These are phyloP conservation scores for Termitomyces sp. DNA, from an alignment of 768 basidiomycete genomes.

Conservation along the genomic window DNA sequence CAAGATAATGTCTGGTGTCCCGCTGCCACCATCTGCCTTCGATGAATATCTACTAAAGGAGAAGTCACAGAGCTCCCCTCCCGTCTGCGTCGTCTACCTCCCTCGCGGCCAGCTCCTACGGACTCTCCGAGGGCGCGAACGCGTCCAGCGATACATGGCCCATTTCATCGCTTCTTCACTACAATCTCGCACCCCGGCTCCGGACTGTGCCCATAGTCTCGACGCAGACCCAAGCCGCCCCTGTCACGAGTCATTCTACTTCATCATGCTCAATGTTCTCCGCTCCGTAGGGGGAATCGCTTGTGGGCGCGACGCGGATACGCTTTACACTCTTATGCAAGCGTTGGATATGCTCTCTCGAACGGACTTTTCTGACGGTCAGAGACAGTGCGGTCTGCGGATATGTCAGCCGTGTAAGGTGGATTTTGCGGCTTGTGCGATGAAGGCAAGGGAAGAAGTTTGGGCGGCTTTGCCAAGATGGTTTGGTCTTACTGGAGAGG, in stretches of 20 bases:
- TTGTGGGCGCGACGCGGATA: constrained; percentile 69
- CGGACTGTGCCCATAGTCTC: constrained; percentile 39
- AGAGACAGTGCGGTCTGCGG: constrained; percentile 44
- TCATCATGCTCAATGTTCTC: constrained; percentile 67
- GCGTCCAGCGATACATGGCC: constrained; percentile 56
- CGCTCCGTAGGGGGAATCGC: constrained; percentile 70
- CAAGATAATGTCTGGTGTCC: constrained; percentile 55
- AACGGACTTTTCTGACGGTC: constrained; percentile 66
- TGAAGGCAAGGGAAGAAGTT: constrained; percentile 48
- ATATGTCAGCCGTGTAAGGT: constrained; percentile 49
- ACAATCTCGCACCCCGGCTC: constrained; percentile 40
- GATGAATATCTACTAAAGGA: constrained; percentile 17
- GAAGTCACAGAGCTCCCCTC: constrained; percentile 23
- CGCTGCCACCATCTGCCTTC: constrained; percentile 25
- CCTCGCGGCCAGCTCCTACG: constrained; percentile 21
- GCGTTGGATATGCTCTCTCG: constrained; percentile 68
- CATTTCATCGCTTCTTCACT: constrained; percentile 56
- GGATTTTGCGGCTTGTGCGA: constrained; percentile 35
- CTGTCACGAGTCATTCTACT: constrained; percentile 71
- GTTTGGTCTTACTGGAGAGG: constrained; percentile 44
- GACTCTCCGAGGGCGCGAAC: constrained; percentile 61
- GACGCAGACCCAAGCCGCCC: constrained; percentile 28
- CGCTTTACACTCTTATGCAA: constrained; percentile 63
- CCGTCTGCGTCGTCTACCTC: constrained; percentile 21
- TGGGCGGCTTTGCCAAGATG: constrained; percentile 59